Evolutionary conservation across 2,329 filamentous ascomycete genomes (phyloP).

Genomic region (Zymoseptoria tritici): DNA sequence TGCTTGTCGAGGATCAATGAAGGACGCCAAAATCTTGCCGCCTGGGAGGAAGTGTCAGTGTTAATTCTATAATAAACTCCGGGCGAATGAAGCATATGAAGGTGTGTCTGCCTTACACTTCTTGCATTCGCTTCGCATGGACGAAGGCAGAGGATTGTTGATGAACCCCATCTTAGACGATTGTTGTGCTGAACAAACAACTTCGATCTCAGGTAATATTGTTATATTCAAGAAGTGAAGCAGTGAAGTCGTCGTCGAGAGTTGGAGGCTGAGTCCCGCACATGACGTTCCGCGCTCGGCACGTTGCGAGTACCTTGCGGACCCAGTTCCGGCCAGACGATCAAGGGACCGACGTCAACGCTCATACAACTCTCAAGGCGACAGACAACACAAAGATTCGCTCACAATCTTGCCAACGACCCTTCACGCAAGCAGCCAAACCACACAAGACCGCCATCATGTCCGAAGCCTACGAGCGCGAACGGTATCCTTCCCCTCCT

Average conservation of each 20-base stretch:
- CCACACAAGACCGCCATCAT: conserved; percentile 29
- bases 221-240: not conserved
- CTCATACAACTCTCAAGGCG: not conserved
- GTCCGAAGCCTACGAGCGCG: conserved; percentile 53
- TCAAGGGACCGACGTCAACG: not conserved
- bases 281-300: not conserved
- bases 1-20: conserved; percentile 85
- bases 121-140: conserved; percentile 43
- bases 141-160: conserved; percentile 49
- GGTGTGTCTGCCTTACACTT: not conserved
- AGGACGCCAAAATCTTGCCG: conserved; percentile 88
- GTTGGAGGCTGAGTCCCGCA: not conserved
- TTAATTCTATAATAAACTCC: not conserved
- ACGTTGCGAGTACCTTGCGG: not conserved
- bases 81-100: conserved; percentile 17
- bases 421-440: too few species aligned
- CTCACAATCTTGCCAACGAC: too few species aligned
- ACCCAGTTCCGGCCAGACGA: not conserved
- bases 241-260: not conserved
- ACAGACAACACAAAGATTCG: not conserved
- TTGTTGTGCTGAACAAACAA: not conserved
- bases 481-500: conserved; percentile 43
- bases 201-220: not conserved
- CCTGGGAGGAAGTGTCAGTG: conserved; percentile 40
- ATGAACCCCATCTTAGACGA: conserved; percentile 38